Base-by-base conservation (phyloP, 2,329 filamentous ascomycete species). In the Aspergillus tanneri region DNA sequence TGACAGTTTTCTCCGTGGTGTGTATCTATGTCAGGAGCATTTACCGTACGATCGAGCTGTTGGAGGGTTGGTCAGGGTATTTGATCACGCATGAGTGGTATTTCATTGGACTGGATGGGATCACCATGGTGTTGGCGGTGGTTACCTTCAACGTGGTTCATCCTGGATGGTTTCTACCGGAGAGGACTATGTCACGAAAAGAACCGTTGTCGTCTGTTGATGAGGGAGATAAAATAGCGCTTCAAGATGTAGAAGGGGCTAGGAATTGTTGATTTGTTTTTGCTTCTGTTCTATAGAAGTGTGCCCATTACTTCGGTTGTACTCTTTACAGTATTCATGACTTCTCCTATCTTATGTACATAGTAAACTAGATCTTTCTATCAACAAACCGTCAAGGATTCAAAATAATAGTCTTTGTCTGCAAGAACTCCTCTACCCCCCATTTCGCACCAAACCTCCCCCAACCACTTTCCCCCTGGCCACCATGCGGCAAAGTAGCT, bases 341-440 rank as follows among this genome's bases (percentile, higher is more conserved):
- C 24, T 11, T 25, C 11, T 6, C 6, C 24, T 25, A 11, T 25
- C 24, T 25, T 25, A 25, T 6, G 11, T 25, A 25, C 11, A n/a
- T n/a, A n/a, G n/a, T n/a, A n/a, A 11, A 25, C 11, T 25, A 25
- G 24, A 25, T 6, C 24, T 25, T 25, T 25, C 24, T 11, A 25
- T 34, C 25, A 28, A 28, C 25, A 28, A n/a, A 36, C 16, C 8
- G 7, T 11, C 19, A 38, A 8, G 36, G 36, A 39, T 49, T 65
- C 60, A 76, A 84, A 0, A 81, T 84, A 9, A 86, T 68, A 2
- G 73, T 80, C 74, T 85, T 85, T 6, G 76, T 79, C 59, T 73
- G 70, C 28, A 81, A 68, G 75, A 81, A 85, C 64, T 85, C 82
- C 2, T 77, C 69, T 32, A 85, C 54, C 0, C 80, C 80, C 25